Conservation (phyloP, 345 rosid genomes). For the Lepidium didymum region DNA sequence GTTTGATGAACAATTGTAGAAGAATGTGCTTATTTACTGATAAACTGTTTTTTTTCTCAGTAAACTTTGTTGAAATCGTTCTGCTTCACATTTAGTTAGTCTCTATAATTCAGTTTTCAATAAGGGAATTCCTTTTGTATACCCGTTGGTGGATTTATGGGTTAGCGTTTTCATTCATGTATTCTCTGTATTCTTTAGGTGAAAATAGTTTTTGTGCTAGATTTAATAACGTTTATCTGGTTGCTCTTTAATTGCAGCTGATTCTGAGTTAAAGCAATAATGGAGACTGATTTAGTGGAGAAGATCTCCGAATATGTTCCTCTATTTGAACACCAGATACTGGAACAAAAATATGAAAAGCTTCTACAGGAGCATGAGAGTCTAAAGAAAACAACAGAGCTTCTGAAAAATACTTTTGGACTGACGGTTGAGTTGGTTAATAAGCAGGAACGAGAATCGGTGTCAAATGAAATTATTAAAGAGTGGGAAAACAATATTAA, state of each 20-base stretch:
- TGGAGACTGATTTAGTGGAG: constrained; percentile 12
- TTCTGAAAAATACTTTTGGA: too few relatives aligned
- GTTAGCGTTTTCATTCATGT: background rate
- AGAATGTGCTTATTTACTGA: too few relatives aligned
- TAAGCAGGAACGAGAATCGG: too few relatives aligned
- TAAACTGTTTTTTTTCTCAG: background rate
- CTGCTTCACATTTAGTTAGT: background rate
- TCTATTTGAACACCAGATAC: too few relatives aligned
- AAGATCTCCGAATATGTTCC: background rate
- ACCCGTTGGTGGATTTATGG: background rate
- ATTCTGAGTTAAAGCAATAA: background rate
- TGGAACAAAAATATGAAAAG: too few relatives aligned
- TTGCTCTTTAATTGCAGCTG: background rate
- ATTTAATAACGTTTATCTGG: background rate
- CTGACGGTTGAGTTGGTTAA: too few relatives aligned
- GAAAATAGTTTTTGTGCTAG: background rate
- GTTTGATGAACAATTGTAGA: too few relatives aligned
- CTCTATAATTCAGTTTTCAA: background rate
- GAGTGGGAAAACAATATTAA: background rate
- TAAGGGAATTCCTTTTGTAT: background rate
- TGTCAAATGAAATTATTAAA: too few relatives aligned
- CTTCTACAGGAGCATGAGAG: too few relatives aligned
- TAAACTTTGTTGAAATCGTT: background rate
- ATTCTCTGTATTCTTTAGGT: background rate
- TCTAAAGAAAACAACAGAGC: too few relatives aligned